Percentiles rank a stretch among this genome's conserved stretches.
Conservation (phyloP, 169 alveolate genomes). For the Plasmodium blacklocki region DNA sequence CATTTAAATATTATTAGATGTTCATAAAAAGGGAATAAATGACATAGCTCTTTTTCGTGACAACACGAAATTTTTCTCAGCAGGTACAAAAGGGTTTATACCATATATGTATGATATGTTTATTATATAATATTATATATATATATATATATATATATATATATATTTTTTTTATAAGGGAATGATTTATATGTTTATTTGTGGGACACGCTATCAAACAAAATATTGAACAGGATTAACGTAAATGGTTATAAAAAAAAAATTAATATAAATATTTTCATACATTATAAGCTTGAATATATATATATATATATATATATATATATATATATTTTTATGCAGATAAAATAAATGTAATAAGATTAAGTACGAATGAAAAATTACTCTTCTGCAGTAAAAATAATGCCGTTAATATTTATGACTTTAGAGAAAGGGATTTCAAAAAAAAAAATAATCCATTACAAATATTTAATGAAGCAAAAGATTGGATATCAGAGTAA, state of each 20-base stretch:
- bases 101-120: background rate
- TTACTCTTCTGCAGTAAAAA: conserved; percentile 50
- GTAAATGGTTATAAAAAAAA: conserved; percentile 47
- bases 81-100: conserved; percentile 14
- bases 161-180: conserved; percentile 17
- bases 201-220: conserved; percentile 69
- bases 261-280: too few relatives aligned
- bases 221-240: conserved; percentile 49
- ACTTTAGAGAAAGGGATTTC: conserved; percentile 66
- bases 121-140: background rate
- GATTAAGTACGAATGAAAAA: conserved; percentile 38
- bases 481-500: conserved; percentile 58
- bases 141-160: background rate
- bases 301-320: background rate
- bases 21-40: conserved; percentile 70
- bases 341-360: conserved; percentile 54
- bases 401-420: conserved; percentile 40
- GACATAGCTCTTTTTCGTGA: conserved; percentile 69
- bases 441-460: conserved; percentile 60
- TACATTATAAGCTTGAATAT: background rate
- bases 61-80: conserved; percentile 62
- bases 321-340: background rate
- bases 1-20: conserved; percentile 23
- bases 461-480: conserved; percentile 39
- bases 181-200: conserved; percentile 46